Evolutionary conservation across 768 basidiomycete species (phyloP).

Genomic region (Russula dissimulans): DNA sequence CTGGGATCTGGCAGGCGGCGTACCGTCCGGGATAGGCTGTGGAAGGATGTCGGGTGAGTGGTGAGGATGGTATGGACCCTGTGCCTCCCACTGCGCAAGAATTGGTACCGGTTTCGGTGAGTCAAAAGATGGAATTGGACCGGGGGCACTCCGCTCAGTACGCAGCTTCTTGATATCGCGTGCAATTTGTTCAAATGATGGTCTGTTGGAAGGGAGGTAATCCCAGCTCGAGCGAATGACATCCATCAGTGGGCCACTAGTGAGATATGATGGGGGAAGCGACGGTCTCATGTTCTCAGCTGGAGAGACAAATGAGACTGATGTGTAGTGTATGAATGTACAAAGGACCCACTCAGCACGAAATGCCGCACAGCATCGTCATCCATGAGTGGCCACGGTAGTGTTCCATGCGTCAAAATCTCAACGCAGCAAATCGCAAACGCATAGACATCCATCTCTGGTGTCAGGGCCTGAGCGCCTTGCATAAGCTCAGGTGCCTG

Average conservation of each 20-base stretch:
- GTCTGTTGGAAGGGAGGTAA: constrained; percentile 40
- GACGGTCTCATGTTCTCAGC: constrained; percentile 22
- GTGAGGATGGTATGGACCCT: constrained; percentile 11
- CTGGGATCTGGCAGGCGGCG: neutral
- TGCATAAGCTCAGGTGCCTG: constrained; percentile 58
- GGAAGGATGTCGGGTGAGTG: constrained; percentile 26
- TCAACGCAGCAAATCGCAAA: constrained; percentile 60
- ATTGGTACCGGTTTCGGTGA: constrained; percentile 26
- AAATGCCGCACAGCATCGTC: constrained; percentile 43
- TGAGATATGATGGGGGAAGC: constrained; percentile 34
- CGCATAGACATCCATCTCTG: constrained; percentile 57
- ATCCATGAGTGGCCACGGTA: constrained; percentile 47
- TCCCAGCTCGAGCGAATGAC: constrained; percentile 52
- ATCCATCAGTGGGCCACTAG: constrained; percentile 30
- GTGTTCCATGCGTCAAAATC: constrained; percentile 49
- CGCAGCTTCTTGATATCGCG: constrained; percentile 38
- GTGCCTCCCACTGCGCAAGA: constrained; percentile 17
- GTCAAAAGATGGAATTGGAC: constrained; percentile 23
- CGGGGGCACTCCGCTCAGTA: constrained; percentile 27
- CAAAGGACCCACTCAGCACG: constrained; percentile 35
- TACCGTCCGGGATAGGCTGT: constrained; percentile 11
- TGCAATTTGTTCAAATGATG: constrained; percentile 43
- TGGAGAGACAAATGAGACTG: neutral
- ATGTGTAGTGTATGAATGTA: neutral
- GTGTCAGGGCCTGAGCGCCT: constrained; percentile 39